Evolutionary conservation across 176 grass and related monocot genomes (phyloP).

Genomic region (Pharus latifolius): DNA sequence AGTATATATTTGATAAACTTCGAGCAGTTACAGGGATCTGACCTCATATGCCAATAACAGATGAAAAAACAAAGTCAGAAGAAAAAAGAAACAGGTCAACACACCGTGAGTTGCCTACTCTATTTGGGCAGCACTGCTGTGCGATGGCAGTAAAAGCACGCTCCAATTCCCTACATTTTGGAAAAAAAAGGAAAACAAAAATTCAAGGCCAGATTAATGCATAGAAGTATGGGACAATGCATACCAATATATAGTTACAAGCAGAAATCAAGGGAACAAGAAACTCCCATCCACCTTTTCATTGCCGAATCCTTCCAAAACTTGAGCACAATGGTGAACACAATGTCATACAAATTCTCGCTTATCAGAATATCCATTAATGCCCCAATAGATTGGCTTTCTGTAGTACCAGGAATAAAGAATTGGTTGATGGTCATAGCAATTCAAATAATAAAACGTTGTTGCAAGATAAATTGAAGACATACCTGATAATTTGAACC

Average conservation of each 20-base stretch:
- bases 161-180: slow-evolving; percentile 80
- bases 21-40: background rate
- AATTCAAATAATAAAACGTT: background rate
- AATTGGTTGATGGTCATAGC: background rate
- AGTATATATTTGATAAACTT: background rate
- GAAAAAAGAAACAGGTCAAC: background rate
- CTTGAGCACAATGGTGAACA: slow-evolving; percentile 76
- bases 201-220: slow-evolving; percentile 5
- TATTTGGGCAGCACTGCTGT: slow-evolving; percentile 62
- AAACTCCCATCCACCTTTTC: slow-evolving; percentile 44
- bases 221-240: background rate
- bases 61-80: background rate
- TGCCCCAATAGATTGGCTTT: slow-evolving; percentile 48
- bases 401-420: slow-evolving; percentile 25
- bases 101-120: slow-evolving; percentile 33
- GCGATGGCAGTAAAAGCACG: slow-evolving; percentile 68
- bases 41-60: background rate
- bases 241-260: background rate
- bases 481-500: slow-evolving; percentile 57
- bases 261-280: background rate
- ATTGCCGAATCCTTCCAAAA: slow-evolving; percentile 78
- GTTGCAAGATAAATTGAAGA: background rate
- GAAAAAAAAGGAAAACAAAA: background rate
- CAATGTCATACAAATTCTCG: slow-evolving; percentile 75
- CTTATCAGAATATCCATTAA: slow-evolving; percentile 75